A percentile compares a stretch with the other conserved stretches of the same genome.
Evolutionary conservation across 345 rosid species (phyloP).

Genomic region (Populus euphratica): DNA sequence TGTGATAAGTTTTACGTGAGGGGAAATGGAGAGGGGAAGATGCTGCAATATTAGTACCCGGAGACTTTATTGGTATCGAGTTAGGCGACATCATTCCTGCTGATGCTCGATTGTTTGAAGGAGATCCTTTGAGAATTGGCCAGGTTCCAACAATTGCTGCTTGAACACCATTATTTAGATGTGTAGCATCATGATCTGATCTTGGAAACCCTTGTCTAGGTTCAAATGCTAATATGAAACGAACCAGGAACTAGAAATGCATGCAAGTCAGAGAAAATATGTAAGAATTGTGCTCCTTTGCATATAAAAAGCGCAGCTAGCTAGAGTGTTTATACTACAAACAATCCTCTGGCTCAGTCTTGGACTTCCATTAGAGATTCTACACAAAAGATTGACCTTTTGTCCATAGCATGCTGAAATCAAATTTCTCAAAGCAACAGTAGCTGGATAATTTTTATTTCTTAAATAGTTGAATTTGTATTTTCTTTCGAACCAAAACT

Average conservation of each 20-base stretch:
- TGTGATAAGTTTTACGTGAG: conserved; percentile 37
- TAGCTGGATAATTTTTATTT: no score
- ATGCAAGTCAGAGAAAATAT: neutral
- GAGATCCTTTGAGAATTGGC: conserved; percentile 62
- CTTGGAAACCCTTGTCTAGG: neutral
- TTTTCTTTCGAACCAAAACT: no score
- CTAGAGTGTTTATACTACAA: neutral
- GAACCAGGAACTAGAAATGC: neutral
- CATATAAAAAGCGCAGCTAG: no score
- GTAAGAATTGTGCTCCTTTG: neutral
- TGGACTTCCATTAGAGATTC: no score
- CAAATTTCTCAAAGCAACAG: no score
- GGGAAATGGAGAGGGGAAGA: conserved; percentile 55
- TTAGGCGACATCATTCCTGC: conserved; percentile 58
- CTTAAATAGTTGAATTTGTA: no score
- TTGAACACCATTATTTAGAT: neutral
- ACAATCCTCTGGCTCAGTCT: no score
- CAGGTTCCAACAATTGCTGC: conserved; percentile 26
- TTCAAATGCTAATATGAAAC: neutral
- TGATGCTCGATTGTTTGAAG: conserved; percentile 61
- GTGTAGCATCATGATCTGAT: neutral
- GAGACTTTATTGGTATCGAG: conserved; percentile 56
- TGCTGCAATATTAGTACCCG: conserved; percentile 48
- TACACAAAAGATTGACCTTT: no score
- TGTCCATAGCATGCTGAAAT: no score